A percentile compares a stretch with the other conserved stretches of the same genome.
Evolutionary conservation across 306 rosid genomes (phyloP).

Genomic region (Styphnolobium japonicum): DNA sequence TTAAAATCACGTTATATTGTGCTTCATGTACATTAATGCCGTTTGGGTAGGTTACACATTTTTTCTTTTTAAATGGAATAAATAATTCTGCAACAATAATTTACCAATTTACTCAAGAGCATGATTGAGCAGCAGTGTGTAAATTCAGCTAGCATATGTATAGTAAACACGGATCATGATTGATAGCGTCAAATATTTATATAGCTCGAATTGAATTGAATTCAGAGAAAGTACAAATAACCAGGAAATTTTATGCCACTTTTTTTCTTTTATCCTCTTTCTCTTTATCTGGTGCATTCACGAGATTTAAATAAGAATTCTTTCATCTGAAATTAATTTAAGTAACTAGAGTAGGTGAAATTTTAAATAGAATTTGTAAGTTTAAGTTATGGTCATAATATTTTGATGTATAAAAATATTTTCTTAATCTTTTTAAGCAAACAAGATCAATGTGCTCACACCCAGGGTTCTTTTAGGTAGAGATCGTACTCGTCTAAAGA

Average conservation of each 20-base stretch:
- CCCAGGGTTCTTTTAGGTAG: background rate
- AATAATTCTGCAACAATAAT: background rate
- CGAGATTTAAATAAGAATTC: background rate
- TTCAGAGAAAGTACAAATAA: background rate
- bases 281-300: background rate
- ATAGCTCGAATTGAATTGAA: background rate
- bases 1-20: conserved; percentile 3
- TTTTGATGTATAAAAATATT: background rate
- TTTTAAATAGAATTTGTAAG: background rate
- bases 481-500: background rate
- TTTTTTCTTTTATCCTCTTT: background rate
- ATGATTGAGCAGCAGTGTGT: background rate
- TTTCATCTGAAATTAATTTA: background rate
- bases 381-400: background rate
- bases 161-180: background rate
- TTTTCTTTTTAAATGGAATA: background rate
- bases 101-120: conserved; percentile 6
- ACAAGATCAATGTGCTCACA: background rate
- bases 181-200: background rate
- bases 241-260: background rate
- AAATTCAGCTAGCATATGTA: background rate
- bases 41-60: conserved; percentile 22
- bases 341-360: background rate
- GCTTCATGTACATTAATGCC: conserved; percentile 39
- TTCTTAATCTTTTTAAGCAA: background rate